phyloP scores from a whole-genome alignment of 768 basidiomycete genomes.

The Boletus subparvulus region DNA sequence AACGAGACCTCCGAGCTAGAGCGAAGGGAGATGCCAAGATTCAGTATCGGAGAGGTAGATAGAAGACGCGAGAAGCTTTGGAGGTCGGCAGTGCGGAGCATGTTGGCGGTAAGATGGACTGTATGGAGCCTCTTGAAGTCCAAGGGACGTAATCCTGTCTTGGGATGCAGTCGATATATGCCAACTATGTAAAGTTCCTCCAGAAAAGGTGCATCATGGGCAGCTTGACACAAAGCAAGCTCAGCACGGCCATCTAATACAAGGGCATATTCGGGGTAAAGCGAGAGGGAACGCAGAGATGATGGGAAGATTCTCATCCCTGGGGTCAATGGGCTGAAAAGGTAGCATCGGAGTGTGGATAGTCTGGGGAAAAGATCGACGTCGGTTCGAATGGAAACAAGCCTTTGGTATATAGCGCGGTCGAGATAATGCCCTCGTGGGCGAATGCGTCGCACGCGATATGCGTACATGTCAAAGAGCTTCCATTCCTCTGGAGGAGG shows the following conservation, averaged over 20 bases:
- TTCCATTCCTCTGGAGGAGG: slow-evolving; percentile 15
- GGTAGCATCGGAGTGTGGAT: slow-evolving; percentile 9
- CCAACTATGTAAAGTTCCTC: slow-evolving; percentile 8
- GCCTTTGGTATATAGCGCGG: slow-evolving; percentile 17
- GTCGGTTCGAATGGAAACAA: slow-evolving; percentile 10
- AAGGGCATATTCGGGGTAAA: slow-evolving; percentile 13
- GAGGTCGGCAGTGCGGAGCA: slow-evolving; percentile 5
- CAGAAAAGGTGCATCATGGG: slow-evolving; percentile 12
- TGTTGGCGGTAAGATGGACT: slow-evolving; percentile 5
- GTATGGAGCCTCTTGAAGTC: slow-evolving; percentile 9
- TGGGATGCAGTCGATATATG: background rate
- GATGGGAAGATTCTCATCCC: slow-evolving; percentile 16
- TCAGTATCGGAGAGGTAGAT: slow-evolving; percentile 3
- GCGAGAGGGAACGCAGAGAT: slow-evolving; percentile 10
- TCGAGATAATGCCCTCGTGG: slow-evolving; percentile 7
- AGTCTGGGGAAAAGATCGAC: slow-evolving; percentile 14
- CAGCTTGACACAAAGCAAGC: slow-evolving; percentile 14
- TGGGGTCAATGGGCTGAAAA: slow-evolving; percentile 7
- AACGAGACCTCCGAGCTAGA: slow-evolving; percentile 1
- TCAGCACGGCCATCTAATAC: slow-evolving; percentile 14
- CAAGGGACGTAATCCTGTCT: background rate
- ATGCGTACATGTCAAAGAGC: slow-evolving; percentile 16
- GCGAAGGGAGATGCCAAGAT: slow-evolving; percentile 6
- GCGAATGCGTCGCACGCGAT: slow-evolving; percentile 13
- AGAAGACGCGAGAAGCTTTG: slow-evolving; percentile 7